A percentile compares a stretch with the other conserved stretches of the same genome.
phyloP scores from a whole-genome alignment of 768 basidiomycete genomes.

The Coprinopsis strossmayeri region DNA sequence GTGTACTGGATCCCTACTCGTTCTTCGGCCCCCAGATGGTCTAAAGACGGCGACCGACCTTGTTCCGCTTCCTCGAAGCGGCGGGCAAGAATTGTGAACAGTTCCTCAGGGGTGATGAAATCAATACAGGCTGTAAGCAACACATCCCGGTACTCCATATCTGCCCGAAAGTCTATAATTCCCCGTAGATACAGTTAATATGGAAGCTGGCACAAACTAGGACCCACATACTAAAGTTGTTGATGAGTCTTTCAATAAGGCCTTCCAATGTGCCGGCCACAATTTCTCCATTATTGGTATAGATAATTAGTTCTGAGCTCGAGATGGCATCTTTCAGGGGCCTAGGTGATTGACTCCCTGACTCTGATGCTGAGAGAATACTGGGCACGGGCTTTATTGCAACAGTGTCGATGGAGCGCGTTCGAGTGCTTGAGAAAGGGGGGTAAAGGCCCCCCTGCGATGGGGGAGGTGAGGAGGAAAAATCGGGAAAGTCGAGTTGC shows the following conservation, averaged over 20 bases:
- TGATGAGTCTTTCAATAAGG: slow-evolving; percentile 32
- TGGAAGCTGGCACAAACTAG: neutral
- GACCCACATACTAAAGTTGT: slow-evolving; percentile 24
- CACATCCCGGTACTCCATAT: slow-evolving; percentile 31
- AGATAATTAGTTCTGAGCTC: slow-evolving; percentile 20
- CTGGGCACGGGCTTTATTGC: slow-evolving; percentile 10
- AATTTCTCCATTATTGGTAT: slow-evolving; percentile 24
- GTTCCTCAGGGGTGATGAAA: slow-evolving; percentile 34
- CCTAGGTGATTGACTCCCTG: slow-evolving; percentile 14
- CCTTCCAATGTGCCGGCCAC: slow-evolving; percentile 36
- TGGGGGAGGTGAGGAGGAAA: neutral
- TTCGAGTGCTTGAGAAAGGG: neutral
- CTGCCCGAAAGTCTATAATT: slow-evolving; percentile 25
- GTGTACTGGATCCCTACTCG: slow-evolving; percentile 28
- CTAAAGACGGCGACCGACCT: neutral
- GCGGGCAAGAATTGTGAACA: slow-evolving; percentile 30
- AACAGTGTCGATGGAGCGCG: neutral
- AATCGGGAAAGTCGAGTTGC: neutral
- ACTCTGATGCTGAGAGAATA: slow-evolving; percentile 15
- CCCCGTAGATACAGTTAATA: too few species aligned
- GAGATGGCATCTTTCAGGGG: slow-evolving; percentile 19
- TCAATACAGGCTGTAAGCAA: slow-evolving; percentile 36
- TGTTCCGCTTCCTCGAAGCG: slow-evolving; percentile 31
- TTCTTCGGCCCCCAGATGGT: slow-evolving; percentile 17
- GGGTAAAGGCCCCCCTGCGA: neutral